phyloP scores from a whole-genome alignment of 2,329 filamentous ascomycete species.

The Beauveria bassiana region DNA sequence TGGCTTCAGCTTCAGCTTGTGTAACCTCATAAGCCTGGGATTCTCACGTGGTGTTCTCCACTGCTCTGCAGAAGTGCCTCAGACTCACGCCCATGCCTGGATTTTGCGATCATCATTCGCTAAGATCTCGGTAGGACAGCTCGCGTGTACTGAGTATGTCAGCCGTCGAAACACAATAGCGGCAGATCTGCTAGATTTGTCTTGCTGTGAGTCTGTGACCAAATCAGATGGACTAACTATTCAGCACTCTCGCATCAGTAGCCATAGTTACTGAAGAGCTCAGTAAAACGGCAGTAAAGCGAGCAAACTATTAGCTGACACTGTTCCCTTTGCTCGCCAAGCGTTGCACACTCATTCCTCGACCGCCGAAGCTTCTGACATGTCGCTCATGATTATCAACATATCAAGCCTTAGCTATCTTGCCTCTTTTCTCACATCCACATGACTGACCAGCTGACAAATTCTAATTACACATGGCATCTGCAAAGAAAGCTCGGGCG shows the following conservation, averaged over 20 bases:
- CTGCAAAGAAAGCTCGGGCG: not conserved
- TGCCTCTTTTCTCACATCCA: too few relatives aligned
- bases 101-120: constrained; percentile 1
- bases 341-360: too few relatives aligned
- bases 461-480: not conserved
- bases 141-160: not conserved
- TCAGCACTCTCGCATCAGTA: not conserved
- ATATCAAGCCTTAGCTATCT: too few relatives aligned
- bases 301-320: too few relatives aligned
- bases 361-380: too few relatives aligned
- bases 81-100: not conserved
- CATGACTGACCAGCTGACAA: too few relatives aligned
- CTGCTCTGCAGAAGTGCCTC: constrained; percentile 7
- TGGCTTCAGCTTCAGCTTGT: constrained; percentile 2
- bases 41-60: constrained; percentile 10
- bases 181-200: not conserved
- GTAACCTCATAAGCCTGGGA: not conserved
- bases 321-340: too few relatives aligned
- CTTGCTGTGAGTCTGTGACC: not conserved
- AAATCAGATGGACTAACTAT: not conserved
- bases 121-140: constrained; percentile 5
- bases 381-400: too few relatives aligned
- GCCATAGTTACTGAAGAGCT: not conserved
- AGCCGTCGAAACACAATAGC: not conserved
- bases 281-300: too few relatives aligned